These are phyloP conservation scores for Akanthomyces uredinophilus DNA, from an alignment of 2,329 filamentous ascomycete genomes.

Conservation along the genomic window DNA sequence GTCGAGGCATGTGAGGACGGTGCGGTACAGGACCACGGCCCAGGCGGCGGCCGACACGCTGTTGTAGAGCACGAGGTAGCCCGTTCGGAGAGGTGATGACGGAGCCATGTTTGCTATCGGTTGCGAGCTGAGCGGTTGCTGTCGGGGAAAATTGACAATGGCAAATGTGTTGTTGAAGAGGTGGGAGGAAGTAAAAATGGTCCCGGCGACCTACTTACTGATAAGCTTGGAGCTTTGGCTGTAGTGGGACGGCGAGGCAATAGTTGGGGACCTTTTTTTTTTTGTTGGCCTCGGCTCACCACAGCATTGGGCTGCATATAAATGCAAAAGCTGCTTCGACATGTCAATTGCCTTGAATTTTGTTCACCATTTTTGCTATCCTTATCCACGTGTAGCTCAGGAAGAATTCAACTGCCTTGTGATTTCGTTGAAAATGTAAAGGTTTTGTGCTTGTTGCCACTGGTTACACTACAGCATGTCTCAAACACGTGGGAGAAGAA, in stretches of 20 bases:
- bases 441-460: too few species aligned
- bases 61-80: slow-evolving; percentile 86
- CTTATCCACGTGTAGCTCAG: too few species aligned
- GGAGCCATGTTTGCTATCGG: slow-evolving; percentile 21
- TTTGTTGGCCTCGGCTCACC: slow-evolving; percentile 8
- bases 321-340: too few species aligned
- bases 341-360: too few species aligned
- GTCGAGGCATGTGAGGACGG: slow-evolving; percentile 48
- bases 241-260: not conserved
- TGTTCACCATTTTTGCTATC: too few species aligned
- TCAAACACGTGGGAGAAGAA: too few species aligned
- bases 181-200: not conserved
- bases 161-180: not conserved
- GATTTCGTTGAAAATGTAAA: too few species aligned
- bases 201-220: not conserved
- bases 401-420: too few species aligned
- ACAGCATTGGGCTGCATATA: too few species aligned
- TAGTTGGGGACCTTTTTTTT: not conserved
- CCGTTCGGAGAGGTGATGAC: slow-evolving; percentile 41
- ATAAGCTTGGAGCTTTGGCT: not conserved
- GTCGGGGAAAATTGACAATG: not conserved
- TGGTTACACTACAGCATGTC: too few species aligned
- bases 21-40: slow-evolving; percentile 68
- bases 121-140: not conserved
- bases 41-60: slow-evolving; percentile 70